Conservation (phyloP, 495 filamentous ascomycete species). For the Pyrenula massariospora region DNA sequence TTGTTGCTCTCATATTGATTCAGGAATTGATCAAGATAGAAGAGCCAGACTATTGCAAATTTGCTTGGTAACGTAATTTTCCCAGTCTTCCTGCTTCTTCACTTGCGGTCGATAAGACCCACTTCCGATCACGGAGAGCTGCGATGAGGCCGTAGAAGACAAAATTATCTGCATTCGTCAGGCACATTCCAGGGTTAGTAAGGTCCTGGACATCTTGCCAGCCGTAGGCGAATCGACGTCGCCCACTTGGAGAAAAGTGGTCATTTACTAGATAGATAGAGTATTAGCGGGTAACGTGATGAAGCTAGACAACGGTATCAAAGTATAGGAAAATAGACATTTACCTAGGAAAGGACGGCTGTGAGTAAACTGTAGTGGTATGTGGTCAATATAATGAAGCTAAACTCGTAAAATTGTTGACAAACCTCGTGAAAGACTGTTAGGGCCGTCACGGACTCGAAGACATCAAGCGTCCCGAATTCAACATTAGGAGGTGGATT, state of each 20-base stretch:
- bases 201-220: neutral
- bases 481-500: neutral
- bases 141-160: neutral
- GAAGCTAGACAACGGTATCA: neutral
- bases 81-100: too few species aligned
- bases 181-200: neutral
- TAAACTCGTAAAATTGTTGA: neutral
- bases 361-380: neutral
- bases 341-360: neutral
- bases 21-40: too few species aligned
- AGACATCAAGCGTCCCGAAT: neutral
- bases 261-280: neutral
- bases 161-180: neutral
- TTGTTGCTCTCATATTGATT: too few species aligned
- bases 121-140: neutral
- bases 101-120: too few species aligned
- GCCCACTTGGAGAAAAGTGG: neutral
- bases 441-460: neutral
- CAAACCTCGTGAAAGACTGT: neutral
- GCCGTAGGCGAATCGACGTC: neutral
- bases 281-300: neutral
- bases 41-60: too few species aligned
- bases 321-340: neutral
- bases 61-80: too few species aligned
- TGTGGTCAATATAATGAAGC: neutral